These are phyloP conservation scores for Solanum ossicruentum DNA, from an alignment of 257 asterid species.

Conservation along the genomic window DNA sequence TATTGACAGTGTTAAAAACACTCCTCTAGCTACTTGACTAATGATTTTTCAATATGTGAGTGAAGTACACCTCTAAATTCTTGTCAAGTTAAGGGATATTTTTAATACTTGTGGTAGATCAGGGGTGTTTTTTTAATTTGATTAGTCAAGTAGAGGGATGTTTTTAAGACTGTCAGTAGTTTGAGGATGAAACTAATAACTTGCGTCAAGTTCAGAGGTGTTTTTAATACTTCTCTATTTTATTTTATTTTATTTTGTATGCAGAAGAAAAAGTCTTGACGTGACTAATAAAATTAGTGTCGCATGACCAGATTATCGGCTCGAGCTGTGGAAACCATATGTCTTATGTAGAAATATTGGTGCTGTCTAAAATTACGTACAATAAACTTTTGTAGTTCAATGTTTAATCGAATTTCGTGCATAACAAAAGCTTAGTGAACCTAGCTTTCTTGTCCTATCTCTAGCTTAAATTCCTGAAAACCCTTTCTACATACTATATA, in stretches of 20 bases:
- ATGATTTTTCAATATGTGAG: no score
- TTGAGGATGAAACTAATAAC: no score
- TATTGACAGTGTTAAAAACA: no score
- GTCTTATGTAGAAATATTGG: background rate
- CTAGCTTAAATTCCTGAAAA: background rate
- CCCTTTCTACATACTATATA: background rate
- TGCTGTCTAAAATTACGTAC: background rate
- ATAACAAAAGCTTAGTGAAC: background rate
- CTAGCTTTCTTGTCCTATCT: background rate
- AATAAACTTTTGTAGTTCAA: background rate
- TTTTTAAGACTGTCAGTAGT: no score
- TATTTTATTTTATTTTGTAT: background rate
- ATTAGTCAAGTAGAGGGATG: no score
- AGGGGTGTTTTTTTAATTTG: no score
- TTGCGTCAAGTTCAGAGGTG: no score
- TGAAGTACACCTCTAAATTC: no score
- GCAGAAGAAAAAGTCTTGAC: background rate
- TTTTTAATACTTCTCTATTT: background rate
- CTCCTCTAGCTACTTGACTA: no score
- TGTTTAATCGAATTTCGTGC: accelerated
- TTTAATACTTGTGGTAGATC: no score
- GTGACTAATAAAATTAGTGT: background rate
- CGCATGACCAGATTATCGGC: background rate
- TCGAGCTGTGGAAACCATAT: background rate
- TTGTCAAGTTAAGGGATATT: no score